A percentile compares a stretch with the other conserved stretches of the same genome.
Evolutionary conservation across 345 rosid genomes (phyloP).

Genomic region (Lepidium aucheri): DNA sequence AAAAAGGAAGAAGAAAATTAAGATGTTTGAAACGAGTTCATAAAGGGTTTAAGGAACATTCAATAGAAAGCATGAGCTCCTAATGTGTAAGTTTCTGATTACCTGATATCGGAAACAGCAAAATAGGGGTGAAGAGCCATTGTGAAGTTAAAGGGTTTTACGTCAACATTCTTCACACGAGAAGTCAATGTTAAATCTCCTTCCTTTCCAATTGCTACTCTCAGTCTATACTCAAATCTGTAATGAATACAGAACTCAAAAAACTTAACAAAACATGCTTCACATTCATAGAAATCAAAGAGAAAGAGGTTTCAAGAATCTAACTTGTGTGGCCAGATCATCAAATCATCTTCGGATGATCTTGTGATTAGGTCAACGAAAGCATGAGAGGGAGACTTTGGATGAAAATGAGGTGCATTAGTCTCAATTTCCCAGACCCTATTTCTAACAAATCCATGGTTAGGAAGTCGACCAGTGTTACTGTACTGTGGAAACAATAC

Average conservation of each 20-base stretch:
- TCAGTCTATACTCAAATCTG: slow-evolving; percentile 72
- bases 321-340: slow-evolving; percentile 88
- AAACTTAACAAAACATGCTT: not conserved
- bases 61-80: not conserved
- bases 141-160: slow-evolving; percentile 72
- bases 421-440: slow-evolving; percentile 63
- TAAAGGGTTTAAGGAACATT: not conserved
- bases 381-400: slow-evolving; percentile 30
- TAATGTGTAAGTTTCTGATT: not conserved
- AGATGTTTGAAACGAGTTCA: not conserved
- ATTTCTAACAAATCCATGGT: slow-evolving; percentile 81
- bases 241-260: not conserved
- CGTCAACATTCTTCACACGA: slow-evolving; percentile 66
- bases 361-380: slow-evolving; percentile 62
- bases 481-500: slow-evolving; percentile 87
- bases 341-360: slow-evolving; percentile 55
- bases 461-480: slow-evolving; percentile 59
- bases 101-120: slow-evolving; percentile 87
- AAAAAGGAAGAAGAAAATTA: not conserved
- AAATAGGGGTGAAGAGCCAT: slow-evolving; percentile 82
- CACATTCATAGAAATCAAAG: not conserved
- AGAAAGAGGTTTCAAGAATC: not conserved
- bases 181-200: slow-evolving; percentile 78
- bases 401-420: slow-evolving; percentile 55
- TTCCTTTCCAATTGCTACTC: slow-evolving; percentile 54